Evolutionary conservation across 306 rosid genomes (phyloP).

Genomic region (Dalbergia cochinchinensis): DNA sequence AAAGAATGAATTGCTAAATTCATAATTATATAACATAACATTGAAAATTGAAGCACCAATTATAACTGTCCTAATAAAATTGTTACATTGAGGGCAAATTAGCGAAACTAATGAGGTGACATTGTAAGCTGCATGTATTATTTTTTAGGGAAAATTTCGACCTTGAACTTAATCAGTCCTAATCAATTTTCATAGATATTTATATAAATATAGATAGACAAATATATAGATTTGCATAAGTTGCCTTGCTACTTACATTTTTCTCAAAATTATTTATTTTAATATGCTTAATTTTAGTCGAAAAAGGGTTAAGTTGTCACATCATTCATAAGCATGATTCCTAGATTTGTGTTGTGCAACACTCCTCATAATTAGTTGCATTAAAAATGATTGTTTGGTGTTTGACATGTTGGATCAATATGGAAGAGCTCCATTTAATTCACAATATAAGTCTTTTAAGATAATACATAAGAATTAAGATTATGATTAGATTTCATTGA

Average conservation of each 20-base stretch:
- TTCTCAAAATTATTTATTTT: not conserved
- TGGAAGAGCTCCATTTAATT: no score
- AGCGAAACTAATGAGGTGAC: not conserved
- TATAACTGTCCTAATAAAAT: not conserved
- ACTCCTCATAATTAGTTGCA: no score
- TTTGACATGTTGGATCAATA: not conserved
- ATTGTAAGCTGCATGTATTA: not conserved
- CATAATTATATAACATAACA: not conserved
- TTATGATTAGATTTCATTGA: no score
- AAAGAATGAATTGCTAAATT: not conserved
- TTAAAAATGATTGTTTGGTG: not conserved
- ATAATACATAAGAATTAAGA: no score
- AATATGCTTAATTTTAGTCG: not conserved
- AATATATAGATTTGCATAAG: not conserved
- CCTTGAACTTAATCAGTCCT: not conserved
- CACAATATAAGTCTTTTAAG: no score
- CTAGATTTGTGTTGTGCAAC: not conserved
- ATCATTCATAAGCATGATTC: not conserved
- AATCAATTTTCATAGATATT: no score
- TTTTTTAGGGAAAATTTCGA: not conserved
- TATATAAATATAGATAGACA: no score
- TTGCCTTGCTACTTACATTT: not conserved
- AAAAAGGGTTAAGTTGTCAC: not conserved
- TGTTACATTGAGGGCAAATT: not conserved
- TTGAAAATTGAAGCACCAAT: not conserved